Conservation (phyloP, 441 rosid species). For the Syzygium syzygioides region DNA sequence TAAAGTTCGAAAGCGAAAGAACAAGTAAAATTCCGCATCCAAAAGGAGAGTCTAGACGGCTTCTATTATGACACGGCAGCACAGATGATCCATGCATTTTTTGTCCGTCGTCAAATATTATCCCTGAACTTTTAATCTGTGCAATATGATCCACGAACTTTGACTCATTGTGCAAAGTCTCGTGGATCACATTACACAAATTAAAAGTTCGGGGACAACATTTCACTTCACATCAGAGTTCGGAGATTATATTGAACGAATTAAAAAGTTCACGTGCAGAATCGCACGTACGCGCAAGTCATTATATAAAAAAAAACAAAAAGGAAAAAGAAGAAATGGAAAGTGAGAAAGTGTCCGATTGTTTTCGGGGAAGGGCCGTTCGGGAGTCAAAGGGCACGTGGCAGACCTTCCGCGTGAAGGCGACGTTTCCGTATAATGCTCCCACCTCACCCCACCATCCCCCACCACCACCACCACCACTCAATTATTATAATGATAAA, state of each 20-base stretch:
- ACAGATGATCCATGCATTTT: background rate
- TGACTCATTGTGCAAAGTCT: accelerated
- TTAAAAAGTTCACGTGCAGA: too few species aligned
- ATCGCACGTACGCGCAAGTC: accelerated
- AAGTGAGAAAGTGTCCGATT: background rate
- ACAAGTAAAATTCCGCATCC: background rate
- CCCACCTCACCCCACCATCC: background rate
- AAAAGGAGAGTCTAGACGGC: background rate
- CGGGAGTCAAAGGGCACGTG: background rate
- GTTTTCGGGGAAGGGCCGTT: background rate
- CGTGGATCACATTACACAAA: accelerated
- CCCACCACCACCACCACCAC: too few species aligned
- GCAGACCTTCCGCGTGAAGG: background rate
- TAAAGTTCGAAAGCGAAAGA: background rate
- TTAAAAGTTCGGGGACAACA: accelerated
- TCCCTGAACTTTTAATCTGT: accelerated
- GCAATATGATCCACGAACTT: accelerated
- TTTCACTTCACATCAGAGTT: accelerated
- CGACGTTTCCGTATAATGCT: background rate
- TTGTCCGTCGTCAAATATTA: accelerated
- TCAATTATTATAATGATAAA: background rate
- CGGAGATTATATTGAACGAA: accelerated
- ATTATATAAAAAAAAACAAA: background rate
- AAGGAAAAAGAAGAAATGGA: background rate
- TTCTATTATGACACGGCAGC: background rate